Percentiles rank a stretch among this genome's conserved stretches.
phyloP scores from a whole-genome alignment of 1,139 yeast species.

The Insectozyma bohioensis region DNA sequence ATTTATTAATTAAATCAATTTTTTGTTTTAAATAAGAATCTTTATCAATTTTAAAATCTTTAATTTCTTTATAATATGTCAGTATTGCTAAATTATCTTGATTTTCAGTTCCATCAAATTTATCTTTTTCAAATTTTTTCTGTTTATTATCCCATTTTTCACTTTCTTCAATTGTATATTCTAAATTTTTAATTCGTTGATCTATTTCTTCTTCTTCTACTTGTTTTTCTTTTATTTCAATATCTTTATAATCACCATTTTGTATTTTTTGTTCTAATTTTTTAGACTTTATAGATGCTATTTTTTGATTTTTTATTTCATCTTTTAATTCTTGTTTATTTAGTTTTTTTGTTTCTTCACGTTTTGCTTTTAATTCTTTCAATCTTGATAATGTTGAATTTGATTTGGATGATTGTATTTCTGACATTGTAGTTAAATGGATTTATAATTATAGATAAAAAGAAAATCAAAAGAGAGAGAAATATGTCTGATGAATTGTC shows the following conservation, averaged over 20 bases:
- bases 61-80: conserved; percentile 51
- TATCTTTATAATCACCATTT: conserved; percentile 4
- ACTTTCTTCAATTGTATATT: conserved; percentile 65
- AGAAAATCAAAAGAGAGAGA: too few relatives aligned
- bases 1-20: conserved; percentile 9
- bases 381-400: conserved; percentile 6
- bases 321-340: conserved; percentile 22
- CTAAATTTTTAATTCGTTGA: conserved; percentile 4
- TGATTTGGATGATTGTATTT: background rate
- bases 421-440: too few relatives aligned
- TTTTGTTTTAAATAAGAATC: conserved; percentile 35
- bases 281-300: conserved; percentile 7
- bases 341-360: conserved; percentile 18
- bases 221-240: too few relatives aligned
- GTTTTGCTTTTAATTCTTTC: conserved; percentile 10
- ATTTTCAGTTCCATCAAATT: conserved; percentile 33
- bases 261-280: conserved; percentile 3
- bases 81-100: conserved; percentile 54
- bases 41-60: conserved; percentile 37
- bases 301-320: conserved; percentile 10
- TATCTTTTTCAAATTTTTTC: conserved; percentile 14
- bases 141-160: conserved; percentile 60
- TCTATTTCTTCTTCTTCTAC: too few relatives aligned
- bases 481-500: too few relatives aligned
- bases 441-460: too few relatives aligned